phyloP scores from a whole-genome alignment of 1,284 basidiomycete genomes.

The Leccinum angustisporum region DNA sequence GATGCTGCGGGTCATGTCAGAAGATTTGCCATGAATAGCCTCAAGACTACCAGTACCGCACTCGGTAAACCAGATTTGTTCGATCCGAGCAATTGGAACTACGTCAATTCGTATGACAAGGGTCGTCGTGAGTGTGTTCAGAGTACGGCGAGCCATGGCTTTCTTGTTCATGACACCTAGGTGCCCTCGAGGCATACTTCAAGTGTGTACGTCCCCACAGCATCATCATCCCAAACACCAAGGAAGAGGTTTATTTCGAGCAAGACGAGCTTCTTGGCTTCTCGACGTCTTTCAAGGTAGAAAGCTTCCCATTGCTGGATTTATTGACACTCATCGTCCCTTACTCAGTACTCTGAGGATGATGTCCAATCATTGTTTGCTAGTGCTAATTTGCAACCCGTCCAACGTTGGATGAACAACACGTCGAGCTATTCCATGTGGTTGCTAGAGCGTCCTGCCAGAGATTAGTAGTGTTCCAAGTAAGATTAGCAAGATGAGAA shows the following conservation, averaged over 20 bases:
- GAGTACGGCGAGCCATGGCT: not conserved
- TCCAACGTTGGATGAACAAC: slow-evolving; percentile 85
- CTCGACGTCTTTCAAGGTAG: slow-evolving; percentile 87
- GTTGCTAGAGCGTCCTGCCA: slow-evolving; percentile 72
- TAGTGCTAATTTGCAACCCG: slow-evolving; percentile 75
- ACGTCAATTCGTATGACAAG: slow-evolving; percentile 78
- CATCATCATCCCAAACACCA: slow-evolving; percentile 51
- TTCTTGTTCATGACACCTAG: slow-evolving; percentile 39
- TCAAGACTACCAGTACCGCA: slow-evolving; percentile 60
- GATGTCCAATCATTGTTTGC: slow-evolving; percentile 79
- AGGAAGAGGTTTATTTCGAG: slow-evolving; percentile 50
- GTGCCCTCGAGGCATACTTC: slow-evolving; percentile 86
- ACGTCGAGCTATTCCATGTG: slow-evolving; percentile 80
- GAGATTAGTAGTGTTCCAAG: slow-evolving; percentile 43
- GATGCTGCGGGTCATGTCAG: slow-evolving; percentile 77
- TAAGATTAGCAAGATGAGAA: slow-evolving; percentile 79
- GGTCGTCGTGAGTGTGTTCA: slow-evolving; percentile 52
- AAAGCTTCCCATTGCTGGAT: slow-evolving; percentile 6
- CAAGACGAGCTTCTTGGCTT: slow-evolving; percentile 81
- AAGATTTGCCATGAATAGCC: slow-evolving; percentile 89
- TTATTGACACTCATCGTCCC: slow-evolving; percentile 5
- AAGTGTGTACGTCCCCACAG: slow-evolving; percentile 66
- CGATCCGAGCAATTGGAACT: slow-evolving; percentile 75
- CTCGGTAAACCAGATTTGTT: slow-evolving; percentile 66
- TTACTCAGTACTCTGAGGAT: slow-evolving; percentile 72